phyloP scores from a whole-genome alignment of 2,329 filamentous ascomycete genomes.

The Aspergillus alliaceus region DNA sequence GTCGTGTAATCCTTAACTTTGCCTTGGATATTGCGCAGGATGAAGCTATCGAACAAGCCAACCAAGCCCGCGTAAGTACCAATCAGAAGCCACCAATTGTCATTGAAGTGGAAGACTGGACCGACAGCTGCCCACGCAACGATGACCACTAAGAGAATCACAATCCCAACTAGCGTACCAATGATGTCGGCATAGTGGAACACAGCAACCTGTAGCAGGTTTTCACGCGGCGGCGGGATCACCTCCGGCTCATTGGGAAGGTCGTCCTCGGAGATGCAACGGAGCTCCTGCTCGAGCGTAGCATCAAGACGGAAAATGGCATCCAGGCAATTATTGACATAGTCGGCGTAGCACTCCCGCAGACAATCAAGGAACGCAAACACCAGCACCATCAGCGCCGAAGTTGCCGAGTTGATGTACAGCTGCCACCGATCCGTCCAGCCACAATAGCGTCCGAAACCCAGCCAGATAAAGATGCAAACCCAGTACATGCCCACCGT shows the following conservation, averaged over 20 bases:
- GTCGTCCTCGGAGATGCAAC: conserved; percentile 15
- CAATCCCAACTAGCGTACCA: conserved; percentile 43
- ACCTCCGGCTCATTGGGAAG: conserved; percentile 34
- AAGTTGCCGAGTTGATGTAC: conserved; percentile 16
- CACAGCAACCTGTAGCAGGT: conserved; percentile 37
- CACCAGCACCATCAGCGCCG: conserved; percentile 44
- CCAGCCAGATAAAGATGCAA: conserved; percentile 20
- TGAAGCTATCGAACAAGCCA: conserved; percentile 48
- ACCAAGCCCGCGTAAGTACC: conserved; percentile 51
- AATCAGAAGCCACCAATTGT: conserved; percentile 51
- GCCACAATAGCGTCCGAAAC: conserved; percentile 12
- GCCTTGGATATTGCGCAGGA: conserved; percentile 47
- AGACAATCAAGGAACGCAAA: conserved; percentile 26
- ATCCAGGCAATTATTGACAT: conserved; percentile 15
- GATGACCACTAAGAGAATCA: conserved; percentile 38
- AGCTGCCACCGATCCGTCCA: conserved; percentile 21
- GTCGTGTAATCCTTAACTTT: conserved; percentile 21
- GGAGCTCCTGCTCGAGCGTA: conserved; percentile 16
- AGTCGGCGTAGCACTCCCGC: conserved; percentile 19
- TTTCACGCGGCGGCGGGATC: conserved; percentile 33
- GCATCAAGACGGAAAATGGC: conserved; percentile 21
- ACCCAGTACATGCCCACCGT: conserved; percentile 18
- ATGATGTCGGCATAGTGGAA: conserved; percentile 44
- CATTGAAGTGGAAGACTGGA: conserved; percentile 39
- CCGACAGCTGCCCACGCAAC: conserved; percentile 43